These are phyloP conservation scores for Tetracentron sinense DNA, from an alignment of 164 flowering plant genomes.

Conservation along the genomic window DNA sequence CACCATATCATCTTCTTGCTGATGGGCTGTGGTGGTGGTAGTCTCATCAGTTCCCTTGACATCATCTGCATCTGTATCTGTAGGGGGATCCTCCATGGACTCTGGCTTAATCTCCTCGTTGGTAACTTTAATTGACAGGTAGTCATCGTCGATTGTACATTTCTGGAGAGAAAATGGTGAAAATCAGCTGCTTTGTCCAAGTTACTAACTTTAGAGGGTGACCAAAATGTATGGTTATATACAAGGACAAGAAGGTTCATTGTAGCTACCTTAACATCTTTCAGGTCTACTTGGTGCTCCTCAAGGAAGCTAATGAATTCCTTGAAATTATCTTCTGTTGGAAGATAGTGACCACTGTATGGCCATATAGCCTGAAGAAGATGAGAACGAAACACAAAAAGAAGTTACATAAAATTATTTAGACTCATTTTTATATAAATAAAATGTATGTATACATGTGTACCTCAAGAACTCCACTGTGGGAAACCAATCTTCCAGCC, in stretches of 20 bases:
- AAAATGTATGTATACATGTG: background rate
- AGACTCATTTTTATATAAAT: background rate
- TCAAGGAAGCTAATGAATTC: slow-evolving; percentile 59
- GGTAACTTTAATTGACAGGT: slow-evolving; percentile 18
- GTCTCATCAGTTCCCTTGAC: background rate
- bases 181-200: slow-evolving; percentile 9
- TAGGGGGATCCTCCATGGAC: slow-evolving; percentile 1
- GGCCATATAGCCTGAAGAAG: slow-evolving; percentile 69
- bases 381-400: background rate
- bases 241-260: background rate
- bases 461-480: slow-evolving; percentile 64
- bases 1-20: background rate
- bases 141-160: slow-evolving; percentile 55
- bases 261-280: slow-evolving; percentile 57
- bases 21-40: background rate
- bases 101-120: slow-evolving; percentile 19
- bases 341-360: slow-evolving; percentile 81
- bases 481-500: slow-evolving; percentile 68
- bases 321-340: slow-evolving; percentile 68
- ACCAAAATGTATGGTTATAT: background rate
- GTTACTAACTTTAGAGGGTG: background rate
- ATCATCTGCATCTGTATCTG: slow-evolving; percentile 2
- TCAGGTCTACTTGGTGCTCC: slow-evolving; percentile 57
- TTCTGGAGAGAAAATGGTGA: slow-evolving; percentile 39
- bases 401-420: background rate